These are phyloP conservation scores for Gaeumannomyces tritici DNA, from an alignment of 2,329 filamentous ascomycete species.

Conservation along the genomic window DNA sequence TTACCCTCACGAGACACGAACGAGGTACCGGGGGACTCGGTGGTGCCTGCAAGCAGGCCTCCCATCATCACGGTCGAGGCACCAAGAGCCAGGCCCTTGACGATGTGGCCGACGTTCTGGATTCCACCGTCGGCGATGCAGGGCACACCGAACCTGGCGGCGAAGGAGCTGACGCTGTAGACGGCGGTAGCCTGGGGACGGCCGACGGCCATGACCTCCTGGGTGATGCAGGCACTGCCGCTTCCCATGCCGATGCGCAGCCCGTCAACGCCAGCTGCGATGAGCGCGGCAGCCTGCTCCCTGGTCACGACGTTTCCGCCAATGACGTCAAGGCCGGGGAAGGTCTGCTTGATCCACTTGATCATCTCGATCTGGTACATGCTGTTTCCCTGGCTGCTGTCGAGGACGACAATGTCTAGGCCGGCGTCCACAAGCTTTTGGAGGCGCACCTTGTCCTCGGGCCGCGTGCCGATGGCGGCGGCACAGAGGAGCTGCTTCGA, in stretches of 20 bases:
- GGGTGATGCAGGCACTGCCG: slow-evolving; percentile 95
- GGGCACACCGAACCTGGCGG: slow-evolving; percentile 86
- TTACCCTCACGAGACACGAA: slow-evolving; percentile 95
- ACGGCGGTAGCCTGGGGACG: slow-evolving; percentile 92
- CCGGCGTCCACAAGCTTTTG: slow-evolving; percentile 87
- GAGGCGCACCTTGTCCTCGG: slow-evolving; percentile 82
- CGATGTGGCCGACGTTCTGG: slow-evolving; percentile 97
- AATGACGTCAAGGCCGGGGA: slow-evolving; percentile 83
- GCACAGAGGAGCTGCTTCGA: slow-evolving; percentile 97
- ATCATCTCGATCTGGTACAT: slow-evolving; percentile 99
- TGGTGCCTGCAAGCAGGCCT: slow-evolving; percentile 91
- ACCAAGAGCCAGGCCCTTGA: slow-evolving; percentile 92
- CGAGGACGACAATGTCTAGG: slow-evolving; percentile 87
- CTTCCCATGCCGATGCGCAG: slow-evolving; percentile 98
- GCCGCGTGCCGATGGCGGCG: slow-evolving; percentile 89
- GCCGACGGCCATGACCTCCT: slow-evolving; percentile 99
- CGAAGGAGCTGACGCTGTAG: slow-evolving; percentile 81
- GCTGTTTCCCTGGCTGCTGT: slow-evolving; percentile 96
- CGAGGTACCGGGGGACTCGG: slow-evolving; percentile 92
- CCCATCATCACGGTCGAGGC: slow-evolving; percentile 99
- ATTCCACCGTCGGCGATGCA: slow-evolving; percentile 98
- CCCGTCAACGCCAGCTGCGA: slow-evolving; percentile 90
- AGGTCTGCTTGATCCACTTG: slow-evolving; percentile 85
- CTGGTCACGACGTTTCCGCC: slow-evolving; percentile 97
- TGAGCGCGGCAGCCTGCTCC: slow-evolving; percentile 86